phyloP scores from a whole-genome alignment of 257 asterid species.

The Verbena officinalis region DNA sequence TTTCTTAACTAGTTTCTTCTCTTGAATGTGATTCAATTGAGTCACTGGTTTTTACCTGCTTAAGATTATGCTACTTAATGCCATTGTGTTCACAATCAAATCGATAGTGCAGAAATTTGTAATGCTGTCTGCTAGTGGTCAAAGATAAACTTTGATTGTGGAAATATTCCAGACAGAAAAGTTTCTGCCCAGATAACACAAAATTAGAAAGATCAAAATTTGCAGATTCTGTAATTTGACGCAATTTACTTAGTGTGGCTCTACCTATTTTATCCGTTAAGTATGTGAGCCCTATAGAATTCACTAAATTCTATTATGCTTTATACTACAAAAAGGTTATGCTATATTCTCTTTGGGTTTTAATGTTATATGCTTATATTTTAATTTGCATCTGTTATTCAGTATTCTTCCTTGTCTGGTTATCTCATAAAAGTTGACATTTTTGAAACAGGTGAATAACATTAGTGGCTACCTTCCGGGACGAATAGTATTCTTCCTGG shows the following conservation, averaged over 20 bases:
- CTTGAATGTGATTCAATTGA: not conserved
- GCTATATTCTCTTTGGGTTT: not conserved
- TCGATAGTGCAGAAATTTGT: not conserved
- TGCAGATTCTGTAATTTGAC: not conserved
- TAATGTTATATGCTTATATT: not conserved
- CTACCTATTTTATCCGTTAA: not conserved
- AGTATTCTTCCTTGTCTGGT: conserved; percentile 5
- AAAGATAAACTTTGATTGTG: not conserved
- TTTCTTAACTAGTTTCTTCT: not conserved
- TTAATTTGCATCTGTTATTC: not conserved
- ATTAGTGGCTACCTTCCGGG: conserved; percentile 99
- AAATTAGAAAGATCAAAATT: not conserved
- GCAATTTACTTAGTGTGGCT: not conserved
- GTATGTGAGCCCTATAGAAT: not conserved
- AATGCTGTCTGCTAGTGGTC: not conserved
- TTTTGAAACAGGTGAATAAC: conserved; percentile 84
- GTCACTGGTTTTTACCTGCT: not conserved
- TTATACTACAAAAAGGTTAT: not conserved
- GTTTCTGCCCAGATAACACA: not conserved
- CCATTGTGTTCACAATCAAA: not conserved
- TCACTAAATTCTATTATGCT: not conserved
- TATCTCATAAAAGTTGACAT: conserved; percentile 14
- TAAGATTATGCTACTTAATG: not conserved
- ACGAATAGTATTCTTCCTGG: conserved; percentile 97
- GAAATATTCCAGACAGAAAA: conserved; percentile 2